Percentiles rank a stretch among this genome's conserved stretches.
Evolutionary conservation across 2,329 filamentous ascomycete species (phyloP).

Genomic region (Trichoderma afroharzianum): DNA sequence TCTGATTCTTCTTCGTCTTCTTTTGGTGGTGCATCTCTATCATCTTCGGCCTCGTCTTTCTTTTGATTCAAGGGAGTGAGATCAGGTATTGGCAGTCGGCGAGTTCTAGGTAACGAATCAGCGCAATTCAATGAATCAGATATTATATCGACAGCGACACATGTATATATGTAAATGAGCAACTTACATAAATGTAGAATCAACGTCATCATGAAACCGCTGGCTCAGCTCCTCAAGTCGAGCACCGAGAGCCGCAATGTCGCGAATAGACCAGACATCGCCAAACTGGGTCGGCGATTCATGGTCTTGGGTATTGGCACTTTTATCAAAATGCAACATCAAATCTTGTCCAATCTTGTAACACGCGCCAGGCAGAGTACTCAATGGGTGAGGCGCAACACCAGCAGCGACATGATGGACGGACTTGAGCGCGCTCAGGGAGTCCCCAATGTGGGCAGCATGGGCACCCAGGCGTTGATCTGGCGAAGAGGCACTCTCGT

Average conservation of each 20-base stretch:
- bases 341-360: conserved; percentile 28
- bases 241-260: conserved; percentile 20
- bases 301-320: background rate
- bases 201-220: conserved; percentile 17
- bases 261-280: conserved; percentile 20
- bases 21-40: background rate
- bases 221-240: conserved; percentile 22
- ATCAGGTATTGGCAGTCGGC: background rate
- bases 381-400: background rate
- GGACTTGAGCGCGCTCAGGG: background rate
- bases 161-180: background rate
- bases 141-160: background rate
- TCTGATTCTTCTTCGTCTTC: background rate
- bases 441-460: background rate
- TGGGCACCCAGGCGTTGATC: background rate
- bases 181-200: background rate
- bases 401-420: background rate
- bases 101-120: background rate
- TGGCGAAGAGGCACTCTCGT: background rate
- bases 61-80: background rate
- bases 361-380: conserved; percentile 17
- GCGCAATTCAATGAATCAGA: background rate
- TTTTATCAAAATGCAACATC: conserved; percentile 22
- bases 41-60: background rate
- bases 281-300: conserved; percentile 10